These are phyloP conservation scores for Cercospora canescens DNA, from an alignment of 2,329 filamentous ascomycete species.

Conservation along the genomic window DNA sequence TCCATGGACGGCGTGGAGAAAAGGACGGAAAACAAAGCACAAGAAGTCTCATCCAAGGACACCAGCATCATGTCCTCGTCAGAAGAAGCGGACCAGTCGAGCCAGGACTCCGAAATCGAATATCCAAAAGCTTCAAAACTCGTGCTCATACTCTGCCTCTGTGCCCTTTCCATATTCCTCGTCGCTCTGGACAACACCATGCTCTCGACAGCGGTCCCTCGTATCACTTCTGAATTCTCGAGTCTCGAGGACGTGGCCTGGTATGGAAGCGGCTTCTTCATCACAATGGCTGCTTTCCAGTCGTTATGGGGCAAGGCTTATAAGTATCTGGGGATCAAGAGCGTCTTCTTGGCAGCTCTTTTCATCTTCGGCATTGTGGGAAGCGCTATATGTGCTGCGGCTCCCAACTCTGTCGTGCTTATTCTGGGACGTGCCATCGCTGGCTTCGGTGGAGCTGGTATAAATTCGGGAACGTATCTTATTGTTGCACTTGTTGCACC, in stretches of 20 bases:
- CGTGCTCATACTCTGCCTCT: too few species aligned
- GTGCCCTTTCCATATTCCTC: conserved; percentile 3
- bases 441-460: conserved; percentile 54
- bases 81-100: too few species aligned
- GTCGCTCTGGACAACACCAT: conserved; percentile 26
- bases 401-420: conserved; percentile 32
- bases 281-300: conserved; percentile 36
- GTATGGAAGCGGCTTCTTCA: conserved; percentile 46
- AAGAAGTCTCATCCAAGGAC: too few species aligned
- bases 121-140: too few species aligned
- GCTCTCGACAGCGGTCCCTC: conserved; percentile 45
- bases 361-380: conserved; percentile 44
- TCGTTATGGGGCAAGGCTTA: conserved; percentile 6
- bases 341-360: conserved; percentile 40
- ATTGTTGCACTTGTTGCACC: conserved; percentile 1
- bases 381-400: conserved; percentile 52
- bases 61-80: too few species aligned
- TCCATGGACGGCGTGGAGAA: too few species aligned
- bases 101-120: too few species aligned
- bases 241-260: conserved; percentile 39
- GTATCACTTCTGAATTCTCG: conserved; percentile 45
- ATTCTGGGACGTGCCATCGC: conserved; percentile 53
- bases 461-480: conserved; percentile 42
- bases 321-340: conserved; percentile 29
- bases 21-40: too few species aligned